Evolutionary conservation across 2,329 filamentous ascomycete genomes (phyloP).

Genomic region (Epichloe typhina): DNA sequence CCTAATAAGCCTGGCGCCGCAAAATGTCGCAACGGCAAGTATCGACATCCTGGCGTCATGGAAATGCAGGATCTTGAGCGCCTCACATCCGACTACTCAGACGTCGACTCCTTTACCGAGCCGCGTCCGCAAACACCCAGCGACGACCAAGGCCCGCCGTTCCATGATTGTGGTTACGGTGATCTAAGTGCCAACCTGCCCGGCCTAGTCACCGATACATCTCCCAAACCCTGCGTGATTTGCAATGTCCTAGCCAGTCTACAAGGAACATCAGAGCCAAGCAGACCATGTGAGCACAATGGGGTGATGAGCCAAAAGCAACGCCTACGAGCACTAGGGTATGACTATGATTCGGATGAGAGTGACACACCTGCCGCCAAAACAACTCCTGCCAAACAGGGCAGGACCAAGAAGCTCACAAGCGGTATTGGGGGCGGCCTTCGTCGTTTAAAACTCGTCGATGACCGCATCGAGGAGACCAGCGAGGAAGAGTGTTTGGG

Average conservation of each 20-base stretch:
- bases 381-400: neutral
- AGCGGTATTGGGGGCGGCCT: slow-evolving; percentile 4
- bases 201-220: slow-evolving; percentile 9
- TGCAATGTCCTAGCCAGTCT: slow-evolving; percentile 5
- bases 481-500: slow-evolving; percentile 4
- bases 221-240: slow-evolving; percentile 5
- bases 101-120: slow-evolving; percentile 21
- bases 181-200: slow-evolving; percentile 20
- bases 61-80: slow-evolving; percentile 5
- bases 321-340: slow-evolving; percentile 11
- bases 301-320: slow-evolving; percentile 9
- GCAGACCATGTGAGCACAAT: slow-evolving; percentile 3
- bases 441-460: slow-evolving; percentile 6
- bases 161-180: slow-evolving; percentile 23
- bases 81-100: slow-evolving; percentile 10
- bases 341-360: slow-evolving; percentile 14
- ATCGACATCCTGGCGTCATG: neutral
- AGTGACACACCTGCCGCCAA: neutral
- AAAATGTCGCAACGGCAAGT: neutral
- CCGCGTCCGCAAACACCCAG: slow-evolving; percentile 9
- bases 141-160: slow-evolving; percentile 25
- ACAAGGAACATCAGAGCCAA: neutral
- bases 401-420: slow-evolving; percentile 6
- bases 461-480: slow-evolving; percentile 5
- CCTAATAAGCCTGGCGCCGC: neutral